A percentile compares a stretch with the other conserved stretches of the same genome.
phyloP scores from a whole-genome alignment of 805 yeast species.

The Millerago galiae region DNA sequence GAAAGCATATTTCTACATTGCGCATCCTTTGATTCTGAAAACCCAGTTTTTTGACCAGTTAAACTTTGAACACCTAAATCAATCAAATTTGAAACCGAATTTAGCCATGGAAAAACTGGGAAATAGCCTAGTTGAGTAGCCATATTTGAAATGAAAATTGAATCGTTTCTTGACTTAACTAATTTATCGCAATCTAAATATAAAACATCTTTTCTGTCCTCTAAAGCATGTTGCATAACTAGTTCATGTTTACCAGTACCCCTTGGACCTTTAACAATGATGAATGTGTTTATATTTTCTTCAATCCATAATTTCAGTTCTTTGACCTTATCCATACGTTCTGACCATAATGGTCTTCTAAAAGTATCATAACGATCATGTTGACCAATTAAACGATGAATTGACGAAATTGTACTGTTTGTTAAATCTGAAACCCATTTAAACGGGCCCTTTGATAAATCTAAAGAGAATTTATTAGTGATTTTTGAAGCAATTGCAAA shows the following conservation, averaged over 20 bases:
- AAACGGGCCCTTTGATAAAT: slow-evolving; percentile 34
- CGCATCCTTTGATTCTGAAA: slow-evolving; percentile 74
- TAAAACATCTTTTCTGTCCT: slow-evolving; percentile 54
- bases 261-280: slow-evolving; percentile 84
- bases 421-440: slow-evolving; percentile 30
- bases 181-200: slow-evolving; percentile 75
- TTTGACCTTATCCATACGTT: slow-evolving; percentile 59
- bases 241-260: slow-evolving; percentile 91
- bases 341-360: slow-evolving; percentile 52
- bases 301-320: slow-evolving; percentile 73
- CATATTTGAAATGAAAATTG: slow-evolving; percentile 55
- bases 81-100: slow-evolving; percentile 65
- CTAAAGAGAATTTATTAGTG: slow-evolving; percentile 48
- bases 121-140: slow-evolving; percentile 82
- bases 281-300: slow-evolving; percentile 87
- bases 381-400: slow-evolving; percentile 30
- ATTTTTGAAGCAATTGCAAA: slow-evolving; percentile 72
- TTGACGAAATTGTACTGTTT: slow-evolving; percentile 27
- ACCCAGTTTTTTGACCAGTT: slow-evolving; percentile 90
- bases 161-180: slow-evolving; percentile 68
- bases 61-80: slow-evolving; percentile 86
- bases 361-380: slow-evolving; percentile 19
- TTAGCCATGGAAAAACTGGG: slow-evolving; percentile 93
- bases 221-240: slow-evolving; percentile 61
- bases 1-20: slow-evolving; percentile 78